Conservation (phyloP, 1,139 yeast species). For the Geotrichum macrosporum region DNA sequence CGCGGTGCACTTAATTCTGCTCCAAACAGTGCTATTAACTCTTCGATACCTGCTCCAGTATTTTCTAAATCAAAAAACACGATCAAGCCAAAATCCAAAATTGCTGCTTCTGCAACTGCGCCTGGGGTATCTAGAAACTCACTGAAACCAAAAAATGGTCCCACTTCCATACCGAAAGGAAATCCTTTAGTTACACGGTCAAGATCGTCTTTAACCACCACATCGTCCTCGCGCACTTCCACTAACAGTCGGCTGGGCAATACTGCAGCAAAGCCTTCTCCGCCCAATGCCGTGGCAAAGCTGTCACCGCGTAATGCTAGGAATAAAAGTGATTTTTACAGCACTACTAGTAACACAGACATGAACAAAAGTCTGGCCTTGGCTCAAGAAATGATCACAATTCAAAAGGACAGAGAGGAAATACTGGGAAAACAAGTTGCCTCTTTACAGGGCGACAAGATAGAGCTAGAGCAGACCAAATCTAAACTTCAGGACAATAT, state of each 20-base stretch:
- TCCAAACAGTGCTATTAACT: constrained; percentile 1
- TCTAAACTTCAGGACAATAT: constrained; percentile 37
- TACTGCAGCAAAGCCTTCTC: too few species aligned
- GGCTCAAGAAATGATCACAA: constrained; percentile 17
- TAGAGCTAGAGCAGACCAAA: constrained; percentile 42
- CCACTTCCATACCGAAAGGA: background rate
- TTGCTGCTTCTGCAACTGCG: background rate
- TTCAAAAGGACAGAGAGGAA: constrained; percentile 16
- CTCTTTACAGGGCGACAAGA: constrained; percentile 24
- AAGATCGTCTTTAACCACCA: background rate
- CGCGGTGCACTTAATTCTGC: constrained; percentile 2
- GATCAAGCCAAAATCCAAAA: background rate
- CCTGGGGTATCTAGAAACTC: background rate
- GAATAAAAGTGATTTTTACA: background rate
- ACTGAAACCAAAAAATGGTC: background rate
- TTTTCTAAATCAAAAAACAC: background rate
- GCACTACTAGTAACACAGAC: background rate
- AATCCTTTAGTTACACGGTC: background rate
- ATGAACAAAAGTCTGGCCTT: constrained; percentile 7
- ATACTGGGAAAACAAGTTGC: constrained; percentile 20
- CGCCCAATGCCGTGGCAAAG: too few species aligned
- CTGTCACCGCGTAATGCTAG: background rate
- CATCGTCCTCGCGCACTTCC: background rate
- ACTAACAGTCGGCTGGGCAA: too few species aligned
- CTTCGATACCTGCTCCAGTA: constrained; percentile 4